Evolutionary conservation across 2,329 filamentous ascomycete species (phyloP), one percentile per base, ranked within the genome.

Genomic region (Clarireedia sp.): DNA sequence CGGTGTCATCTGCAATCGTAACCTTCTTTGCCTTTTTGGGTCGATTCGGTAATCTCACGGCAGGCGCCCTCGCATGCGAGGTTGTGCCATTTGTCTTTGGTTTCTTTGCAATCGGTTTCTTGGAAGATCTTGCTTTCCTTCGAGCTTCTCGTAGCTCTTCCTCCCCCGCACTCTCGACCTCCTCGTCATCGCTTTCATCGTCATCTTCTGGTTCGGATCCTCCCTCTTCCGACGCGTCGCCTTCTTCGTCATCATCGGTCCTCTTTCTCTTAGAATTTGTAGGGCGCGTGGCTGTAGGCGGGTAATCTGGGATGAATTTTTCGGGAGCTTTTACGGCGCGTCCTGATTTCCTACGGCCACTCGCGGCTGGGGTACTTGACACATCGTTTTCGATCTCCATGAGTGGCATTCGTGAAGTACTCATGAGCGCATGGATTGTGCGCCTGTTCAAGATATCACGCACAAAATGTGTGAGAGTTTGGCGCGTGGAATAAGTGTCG

Each of bases 301-400:
- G 60, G 49, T 56, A 58, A 58, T 83, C 78, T 54, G 80, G 77
- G 56, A 74, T 74, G 70, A 82, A 85, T 68, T 84, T 84, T 66
- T 77, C 69, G 46, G 82, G 81, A 37, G 74, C 75, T 66, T 75
- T 80, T 59, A 81, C 76, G 73, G 83, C 82, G 80, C 82, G 82
- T 81, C 82, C 81, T 38, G 84, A 87, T 62, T 82, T 81, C 70
- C 85, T 83, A 76, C 79, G 78, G 37, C 57, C 60, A 66, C 75
- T 74, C 59, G 76, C 74, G 59, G 74, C 72, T 54, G 78, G 76
- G 59, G 78, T 78, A 61, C 74, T 72, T 66, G 74, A 77, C 69
- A 76, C 74, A 72, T 78, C 79, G 66, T 75, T 78, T 64, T 81
- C 78, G 45, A 69, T 68, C 67, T 78, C 74, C 74, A 78, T 77